Conservation (phyloP, 140 eudicot species). For the Senecio squalidus region DNA sequence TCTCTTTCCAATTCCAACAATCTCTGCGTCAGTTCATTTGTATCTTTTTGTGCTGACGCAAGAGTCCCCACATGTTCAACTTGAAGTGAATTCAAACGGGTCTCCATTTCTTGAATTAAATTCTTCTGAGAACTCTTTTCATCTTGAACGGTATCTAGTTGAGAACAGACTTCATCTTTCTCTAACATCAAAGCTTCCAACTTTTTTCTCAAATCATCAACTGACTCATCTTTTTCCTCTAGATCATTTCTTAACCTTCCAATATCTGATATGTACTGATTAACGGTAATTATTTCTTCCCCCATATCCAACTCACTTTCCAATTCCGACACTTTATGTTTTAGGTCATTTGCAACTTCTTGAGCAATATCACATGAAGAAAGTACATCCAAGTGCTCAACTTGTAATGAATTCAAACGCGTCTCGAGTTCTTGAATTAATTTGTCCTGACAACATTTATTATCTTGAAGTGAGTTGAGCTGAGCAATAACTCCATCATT, state of each 20-base stretch:
- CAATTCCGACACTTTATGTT: conserved; percentile 33
- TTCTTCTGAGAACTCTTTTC: conserved; percentile 31
- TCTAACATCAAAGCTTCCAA: too few relatives aligned
- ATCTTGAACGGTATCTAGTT: conserved; percentile 39
- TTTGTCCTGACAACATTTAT: too few relatives aligned
- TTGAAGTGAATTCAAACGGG: conserved; percentile 20
- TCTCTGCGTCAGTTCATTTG: conserved; percentile 32
- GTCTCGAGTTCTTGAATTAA: too few relatives aligned
- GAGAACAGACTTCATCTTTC: too few relatives aligned
- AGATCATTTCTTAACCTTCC: too few relatives aligned
- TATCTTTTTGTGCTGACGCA: conserved; percentile 26
- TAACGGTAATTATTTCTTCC: too few relatives aligned
- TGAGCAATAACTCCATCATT: conserved; percentile 44
- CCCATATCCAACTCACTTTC: too few relatives aligned
- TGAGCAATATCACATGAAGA: conserved; percentile 28
- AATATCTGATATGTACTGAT: too few relatives aligned
- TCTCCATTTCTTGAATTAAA: conserved; percentile 36
- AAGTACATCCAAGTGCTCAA: conserved; percentile 28
- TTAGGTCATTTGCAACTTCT: conserved; percentile 32
- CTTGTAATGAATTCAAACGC: conserved; percentile 20
- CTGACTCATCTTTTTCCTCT: too few relatives aligned
- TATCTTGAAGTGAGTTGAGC: conserved; percentile 44
- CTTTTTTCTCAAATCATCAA: too few relatives aligned
- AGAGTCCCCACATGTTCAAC: conserved; percentile 27
- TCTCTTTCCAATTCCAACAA: conserved; percentile 45